Evolutionary conservation across 2,329 filamentous ascomycete species (phyloP), one percentile per base, ranked within the genome.

Genomic region (Kalmusia sp.): DNA sequence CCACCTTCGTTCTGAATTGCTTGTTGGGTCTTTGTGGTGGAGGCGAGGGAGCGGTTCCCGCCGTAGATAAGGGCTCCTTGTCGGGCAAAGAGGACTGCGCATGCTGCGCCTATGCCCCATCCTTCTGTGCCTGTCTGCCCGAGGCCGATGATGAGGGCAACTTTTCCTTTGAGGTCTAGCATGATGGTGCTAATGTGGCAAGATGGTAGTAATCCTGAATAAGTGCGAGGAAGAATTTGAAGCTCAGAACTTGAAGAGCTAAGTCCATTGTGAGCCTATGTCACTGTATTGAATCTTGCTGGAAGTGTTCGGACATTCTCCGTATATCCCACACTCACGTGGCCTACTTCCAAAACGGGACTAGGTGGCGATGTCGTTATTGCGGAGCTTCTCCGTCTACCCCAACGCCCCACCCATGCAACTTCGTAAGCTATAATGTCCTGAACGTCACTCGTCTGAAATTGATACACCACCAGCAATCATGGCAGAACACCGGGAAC

Each of bases 21-120:
- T 17, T 46, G 28, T 28, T 21, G 31, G 15, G 49, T 51, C 12
- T 44, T 52, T 6, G 25, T 27, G 1, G 52, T 44, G 2, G 55
- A 55, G 17, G 21, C 35, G 12, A 58, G 1, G 11, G 25, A 52
- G 25, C 47, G 47, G 30, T 55, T 52, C 7, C 55, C 47, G 14
- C 52, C 55, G 31, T 52, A 52, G 12, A 58, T 50, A 9, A 25
- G 43, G 19, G 52, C 55, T 9, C 55, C 55, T 30, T 50, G 35
- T 17, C 48, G 48, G 1, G 52, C 49, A 22, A 58, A 45, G n/a
- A 55, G 43, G 2, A 52, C 48, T 15, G 55, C 52, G 11, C 35
- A 45, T 33, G 55, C 55, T 6, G 52, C 52, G 14, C 55, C 55
- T 5, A 52, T 58, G 12, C 55, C 55, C 55, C 55, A 55, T 31